Evolutionary conservation across 371 early-diverging fungal genomes (phyloP).

Genomic region (Apophysomyces ossiformis): DNA sequence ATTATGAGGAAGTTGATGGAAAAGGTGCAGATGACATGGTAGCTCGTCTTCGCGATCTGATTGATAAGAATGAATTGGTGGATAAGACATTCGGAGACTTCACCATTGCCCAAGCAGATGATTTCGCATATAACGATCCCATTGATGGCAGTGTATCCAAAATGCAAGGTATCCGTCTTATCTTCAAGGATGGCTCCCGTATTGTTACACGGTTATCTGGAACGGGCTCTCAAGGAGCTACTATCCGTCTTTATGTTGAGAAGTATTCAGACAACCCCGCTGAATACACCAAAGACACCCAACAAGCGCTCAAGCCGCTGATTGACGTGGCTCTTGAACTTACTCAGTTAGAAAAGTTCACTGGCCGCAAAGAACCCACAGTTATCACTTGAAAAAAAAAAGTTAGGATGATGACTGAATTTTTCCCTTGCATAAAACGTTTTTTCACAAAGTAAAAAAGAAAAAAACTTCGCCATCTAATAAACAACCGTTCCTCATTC

Average conservation of each 20-base stretch:
- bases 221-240: conserved; percentile 96
- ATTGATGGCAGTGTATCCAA: conserved; percentile 87
- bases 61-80: conserved; percentile 53
- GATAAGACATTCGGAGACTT: conserved; percentile 67
- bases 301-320: conserved; percentile 86
- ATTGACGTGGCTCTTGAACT: conserved; percentile 85
- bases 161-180: conserved; percentile 91
- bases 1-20: conserved; percentile 95
- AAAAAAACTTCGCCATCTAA: no score
- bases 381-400: conserved; percentile 78
- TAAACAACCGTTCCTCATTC: no score
- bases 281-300: conserved; percentile 72
- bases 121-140: conserved; percentile 94
- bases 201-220: conserved; percentile 93
- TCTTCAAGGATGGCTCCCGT: conserved; percentile 91
- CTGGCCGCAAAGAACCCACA: conserved; percentile 91
- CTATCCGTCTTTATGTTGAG: conserved; percentile 95
- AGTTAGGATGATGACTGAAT: no score
- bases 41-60: conserved; percentile 62
- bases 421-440: no score
- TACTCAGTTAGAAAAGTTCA: conserved; percentile 78
- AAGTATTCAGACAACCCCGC: conserved; percentile 76
- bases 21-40: conserved; percentile 84
- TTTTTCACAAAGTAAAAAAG: no score
- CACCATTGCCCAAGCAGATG: conserved; percentile 77